These are phyloP conservation scores for Penicillium polonicum DNA, from an alignment of 2,329 filamentous ascomycete species.

Conservation along the genomic window DNA sequence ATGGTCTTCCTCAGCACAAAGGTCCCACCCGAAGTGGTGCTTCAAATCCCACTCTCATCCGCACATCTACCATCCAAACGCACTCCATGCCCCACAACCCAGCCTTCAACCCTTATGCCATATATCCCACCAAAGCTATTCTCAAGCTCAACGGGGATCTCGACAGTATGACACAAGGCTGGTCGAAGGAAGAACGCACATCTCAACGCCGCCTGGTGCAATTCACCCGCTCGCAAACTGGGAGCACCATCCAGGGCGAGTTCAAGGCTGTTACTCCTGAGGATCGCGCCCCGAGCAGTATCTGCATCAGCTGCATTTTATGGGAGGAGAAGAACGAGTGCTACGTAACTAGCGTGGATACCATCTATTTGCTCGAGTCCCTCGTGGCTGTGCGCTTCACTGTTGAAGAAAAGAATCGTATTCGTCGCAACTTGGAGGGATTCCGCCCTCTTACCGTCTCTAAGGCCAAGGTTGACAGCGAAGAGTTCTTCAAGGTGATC, in stretches of 20 bases:
- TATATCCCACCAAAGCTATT: slow-evolving; percentile 80
- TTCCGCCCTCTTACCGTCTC: slow-evolving; percentile 91
- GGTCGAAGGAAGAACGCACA: slow-evolving; percentile 78
- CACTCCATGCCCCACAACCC: slow-evolving; percentile 49
- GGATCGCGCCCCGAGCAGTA: slow-evolving; percentile 77
- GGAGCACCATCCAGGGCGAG: slow-evolving; percentile 74
- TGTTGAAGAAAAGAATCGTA: slow-evolving; percentile 97
- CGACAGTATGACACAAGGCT: slow-evolving; percentile 76
- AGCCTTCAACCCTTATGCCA: slow-evolving; percentile 72
- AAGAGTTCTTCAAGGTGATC: slow-evolving; percentile 98
- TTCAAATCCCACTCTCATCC: slow-evolving; percentile 61
- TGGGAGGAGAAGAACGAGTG: slow-evolving; percentile 91
- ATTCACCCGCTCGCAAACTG: slow-evolving; percentile 78
- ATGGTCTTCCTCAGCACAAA: slow-evolving; percentile 38
- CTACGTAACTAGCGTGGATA: slow-evolving; percentile 95
- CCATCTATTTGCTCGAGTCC: slow-evolving; percentile 90
- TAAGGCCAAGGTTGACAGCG: slow-evolving; percentile 86
- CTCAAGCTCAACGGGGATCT: slow-evolving; percentile 85
- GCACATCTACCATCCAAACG: slow-evolving; percentile 65
- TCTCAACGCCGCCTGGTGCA: slow-evolving; percentile 80
- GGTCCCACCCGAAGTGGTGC: slow-evolving; percentile 46
- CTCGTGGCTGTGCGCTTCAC: slow-evolving; percentile 84
- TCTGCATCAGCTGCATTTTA: slow-evolving; percentile 96
- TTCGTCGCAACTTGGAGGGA: slow-evolving; percentile 90
- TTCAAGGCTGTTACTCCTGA: slow-evolving; percentile 78